Conservation (phyloP, 2,329 filamentous ascomycete genomes). For the Pseudocercospora fuligena region DNA sequence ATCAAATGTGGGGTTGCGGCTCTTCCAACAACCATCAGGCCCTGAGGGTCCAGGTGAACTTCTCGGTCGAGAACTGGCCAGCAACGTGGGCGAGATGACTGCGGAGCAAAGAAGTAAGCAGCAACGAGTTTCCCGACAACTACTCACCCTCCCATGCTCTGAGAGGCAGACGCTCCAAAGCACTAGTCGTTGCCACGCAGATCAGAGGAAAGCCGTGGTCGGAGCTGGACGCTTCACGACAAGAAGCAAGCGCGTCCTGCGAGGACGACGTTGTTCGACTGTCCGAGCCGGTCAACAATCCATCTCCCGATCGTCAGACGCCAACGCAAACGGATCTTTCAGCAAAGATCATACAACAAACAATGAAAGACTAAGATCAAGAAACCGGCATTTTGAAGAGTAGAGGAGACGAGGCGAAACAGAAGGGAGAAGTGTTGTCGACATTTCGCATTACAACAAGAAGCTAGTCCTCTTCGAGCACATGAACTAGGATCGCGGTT, state of each 20-base stretch:
- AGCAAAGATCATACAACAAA: not conserved
- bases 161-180: no score
- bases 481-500: not conserved
- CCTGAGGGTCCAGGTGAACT: not conserved
- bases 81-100: not conserved
- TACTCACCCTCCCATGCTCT: no score
- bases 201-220: no score
- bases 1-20: not conserved
- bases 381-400: no score
- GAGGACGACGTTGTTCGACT: not conserved
- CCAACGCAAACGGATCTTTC: not conserved
- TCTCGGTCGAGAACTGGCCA: not conserved
- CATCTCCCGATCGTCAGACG: not conserved
- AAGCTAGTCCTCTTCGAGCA: constrained; percentile 2
- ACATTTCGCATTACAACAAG: not conserved
- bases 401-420: not conserved
- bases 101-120: not conserved
- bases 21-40: not conserved
- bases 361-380: not conserved
- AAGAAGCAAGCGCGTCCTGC: no score
- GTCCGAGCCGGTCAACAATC: no score
- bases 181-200: no score
- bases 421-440: not conserved
- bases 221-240: no score
- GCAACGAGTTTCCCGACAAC: not conserved